Conservation (phyloP, 129 eudicot species). For the Saposhnikovia divaricata region DNA sequence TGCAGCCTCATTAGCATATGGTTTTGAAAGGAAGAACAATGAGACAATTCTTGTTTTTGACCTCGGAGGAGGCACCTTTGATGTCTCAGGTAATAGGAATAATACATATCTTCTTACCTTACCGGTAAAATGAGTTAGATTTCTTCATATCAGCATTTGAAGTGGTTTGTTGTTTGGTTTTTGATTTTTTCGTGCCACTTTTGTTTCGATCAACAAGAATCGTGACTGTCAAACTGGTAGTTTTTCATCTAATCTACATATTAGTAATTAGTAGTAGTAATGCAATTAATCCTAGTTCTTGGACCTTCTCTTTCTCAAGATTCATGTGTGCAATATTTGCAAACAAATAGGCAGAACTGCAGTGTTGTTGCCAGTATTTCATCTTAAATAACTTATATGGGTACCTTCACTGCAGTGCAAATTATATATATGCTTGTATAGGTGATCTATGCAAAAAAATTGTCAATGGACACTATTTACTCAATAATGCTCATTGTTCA, state of each 20-base stretch:
- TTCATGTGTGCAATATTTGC: background rate
- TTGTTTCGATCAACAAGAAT: background rate
- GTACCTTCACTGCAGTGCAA: background rate
- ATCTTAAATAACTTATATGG: background rate
- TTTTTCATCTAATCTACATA: background rate
- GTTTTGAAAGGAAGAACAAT: constrained; percentile 87
- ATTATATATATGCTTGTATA: too few relatives aligned
- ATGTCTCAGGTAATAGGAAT: constrained; percentile 68
- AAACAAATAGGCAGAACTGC: background rate
- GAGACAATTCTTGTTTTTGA: constrained; percentile 93
- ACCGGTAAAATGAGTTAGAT: background rate
- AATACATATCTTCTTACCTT: background rate
- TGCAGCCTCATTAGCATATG: constrained; percentile 94
- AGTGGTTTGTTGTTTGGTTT: background rate
- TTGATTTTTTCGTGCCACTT: background rate
- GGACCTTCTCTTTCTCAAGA: background rate
- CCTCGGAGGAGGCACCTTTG: constrained; percentile 99
- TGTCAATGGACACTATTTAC: background rate
- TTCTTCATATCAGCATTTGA: background rate
- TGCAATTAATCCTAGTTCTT: background rate
- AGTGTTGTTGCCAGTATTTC: background rate
- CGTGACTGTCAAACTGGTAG: background rate
- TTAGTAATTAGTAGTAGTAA: background rate
- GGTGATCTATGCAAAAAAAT: background rate
- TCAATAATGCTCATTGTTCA: background rate